Base-by-base conservation (phyloP, 192 early-diverging fungal species). In the Rhizoclosmatium sp. region DNA sequence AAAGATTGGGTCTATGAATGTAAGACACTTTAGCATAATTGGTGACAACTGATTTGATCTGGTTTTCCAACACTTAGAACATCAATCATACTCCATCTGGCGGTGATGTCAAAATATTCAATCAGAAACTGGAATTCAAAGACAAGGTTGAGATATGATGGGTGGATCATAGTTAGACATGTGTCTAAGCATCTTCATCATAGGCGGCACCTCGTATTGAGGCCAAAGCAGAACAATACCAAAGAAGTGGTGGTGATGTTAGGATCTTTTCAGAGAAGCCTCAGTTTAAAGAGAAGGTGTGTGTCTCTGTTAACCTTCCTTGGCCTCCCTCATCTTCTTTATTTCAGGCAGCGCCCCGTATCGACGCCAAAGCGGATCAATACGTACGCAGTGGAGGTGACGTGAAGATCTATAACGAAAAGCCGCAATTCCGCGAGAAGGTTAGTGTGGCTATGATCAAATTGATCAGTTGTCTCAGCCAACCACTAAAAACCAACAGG, bases 1-100 rank as follows among this genome's bases (percentile, higher is more conserved):
- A 47, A 68, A 70, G 45, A 58, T 78, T 68, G 77, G 77, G 12
- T 78, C 77, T 14, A 14, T 78, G 39, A 19, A 78, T 5, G 72
- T 75, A n/a, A 46, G 59, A 3, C 54, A 56, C 54, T 14, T n/a
- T 31, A 7, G 61, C 39, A 7, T 9, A 23, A 39, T 16, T 64
- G 61, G n/a, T 19, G 61, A 21, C 61, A 64, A 40, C 5, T 7
- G 5, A 12, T 62, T 59, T 61, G 4, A n/a, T 23, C 45, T 61
- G 12, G 59, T 41, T 21, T 7, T 47, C 59, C n/a, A 23, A 62
- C 72, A 59, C 59, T 44, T 54, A 75, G 72, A 77, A 77, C 51
- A 68, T 77, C 54, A 67, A 65, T 47, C 75, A 67, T 21, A 48
- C 75, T 4, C 75, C 75, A 12, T 19, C 75, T 9, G 75, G 75